Evolutionary conservation across 331 rosid species (phyloP).

Genomic region (Phaseolus coccineus): DNA sequence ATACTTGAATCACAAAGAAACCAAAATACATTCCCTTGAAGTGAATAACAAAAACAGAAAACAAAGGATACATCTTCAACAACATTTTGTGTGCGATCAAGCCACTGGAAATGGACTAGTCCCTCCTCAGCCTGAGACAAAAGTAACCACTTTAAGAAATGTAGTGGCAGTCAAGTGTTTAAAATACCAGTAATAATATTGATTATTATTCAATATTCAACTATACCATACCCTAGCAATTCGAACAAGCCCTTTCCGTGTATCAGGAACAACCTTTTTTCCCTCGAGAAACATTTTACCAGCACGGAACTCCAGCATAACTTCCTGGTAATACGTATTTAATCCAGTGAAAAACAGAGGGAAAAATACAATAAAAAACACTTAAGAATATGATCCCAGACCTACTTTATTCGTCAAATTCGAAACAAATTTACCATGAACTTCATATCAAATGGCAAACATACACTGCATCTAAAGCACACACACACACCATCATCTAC

Average conservation of each 20-base stretch:
- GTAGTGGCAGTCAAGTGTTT: not conserved
- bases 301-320: conserved; percentile 87
- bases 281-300: conserved; percentile 88
- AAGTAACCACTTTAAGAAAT: conserved; percentile 41
- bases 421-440: conserved; percentile 17
- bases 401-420: conserved; percentile 7
- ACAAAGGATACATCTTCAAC: conserved; percentile 93
- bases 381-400: not conserved
- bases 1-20: not conserved
- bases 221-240: conserved; percentile 69
- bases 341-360: conserved; percentile 1
- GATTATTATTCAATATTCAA: conserved; percentile 19
- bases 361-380: not conserved
- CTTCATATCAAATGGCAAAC: conserved; percentile 23
- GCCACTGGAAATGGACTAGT: conserved; percentile 90
- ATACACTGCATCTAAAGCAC: not conserved
- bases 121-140: conserved; percentile 88
- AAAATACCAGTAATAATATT: conserved; percentile 30
- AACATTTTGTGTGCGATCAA: conserved; percentile 77
- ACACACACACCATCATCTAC: not conserved
- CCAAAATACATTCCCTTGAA: not conserved
- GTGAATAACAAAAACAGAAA: not conserved
- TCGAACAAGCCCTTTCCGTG: conserved; percentile 90
- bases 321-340: conserved; percentile 63
- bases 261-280: conserved; percentile 77